Percentiles rank a stretch among this genome's conserved stretches.
phyloP scores from a whole-genome alignment of 108 stramenopile species.

The Fistulifera pelliculosa region DNA sequence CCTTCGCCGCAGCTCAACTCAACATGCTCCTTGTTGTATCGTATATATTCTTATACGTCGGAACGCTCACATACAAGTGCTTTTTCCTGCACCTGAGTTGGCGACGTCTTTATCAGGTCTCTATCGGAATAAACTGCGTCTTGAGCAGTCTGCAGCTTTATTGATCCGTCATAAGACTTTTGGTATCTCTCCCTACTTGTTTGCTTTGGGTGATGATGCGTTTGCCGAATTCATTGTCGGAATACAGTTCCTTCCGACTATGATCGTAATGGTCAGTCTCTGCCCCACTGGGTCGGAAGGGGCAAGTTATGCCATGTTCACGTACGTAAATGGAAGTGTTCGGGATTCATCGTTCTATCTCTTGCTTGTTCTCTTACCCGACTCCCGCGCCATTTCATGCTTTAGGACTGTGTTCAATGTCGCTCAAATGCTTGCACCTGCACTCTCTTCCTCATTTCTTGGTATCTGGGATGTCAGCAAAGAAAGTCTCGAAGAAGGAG shows the following conservation, averaged over 20 bases:
- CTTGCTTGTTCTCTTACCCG: neutral
- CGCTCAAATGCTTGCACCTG: constrained; percentile 29
- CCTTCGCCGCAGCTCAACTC: constrained; percentile 49
- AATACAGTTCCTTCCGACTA: constrained; percentile 67
- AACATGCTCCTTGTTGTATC: constrained; percentile 59
- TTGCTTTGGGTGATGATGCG: constrained; percentile 75
- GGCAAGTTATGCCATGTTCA: constrained; percentile 21
- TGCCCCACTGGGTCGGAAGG: constrained; percentile 66
- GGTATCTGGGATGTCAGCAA: constrained; percentile 70
- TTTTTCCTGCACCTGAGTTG: constrained; percentile 65
- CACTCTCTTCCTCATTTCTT: constrained; percentile 42
- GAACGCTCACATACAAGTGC: constrained; percentile 65
- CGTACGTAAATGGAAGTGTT: neutral
- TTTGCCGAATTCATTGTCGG: constrained; percentile 66
- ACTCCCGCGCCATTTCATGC: neutral
- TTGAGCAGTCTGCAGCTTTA: constrained; percentile 53
- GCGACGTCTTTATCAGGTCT: constrained; percentile 56
- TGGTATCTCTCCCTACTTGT: constrained; percentile 56
- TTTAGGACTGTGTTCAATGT: constrained; percentile 50
- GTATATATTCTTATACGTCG: constrained; percentile 57
- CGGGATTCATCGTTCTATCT: neutral
- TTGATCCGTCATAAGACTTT: constrained; percentile 60
- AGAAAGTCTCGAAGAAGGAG: constrained; percentile 42
- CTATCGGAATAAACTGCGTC: constrained; percentile 54
- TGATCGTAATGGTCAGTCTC: constrained; percentile 75